These are phyloP conservation scores for Albizia julibrissin DNA, from an alignment of 306 rosid genomes.

Conservation along the genomic window DNA sequence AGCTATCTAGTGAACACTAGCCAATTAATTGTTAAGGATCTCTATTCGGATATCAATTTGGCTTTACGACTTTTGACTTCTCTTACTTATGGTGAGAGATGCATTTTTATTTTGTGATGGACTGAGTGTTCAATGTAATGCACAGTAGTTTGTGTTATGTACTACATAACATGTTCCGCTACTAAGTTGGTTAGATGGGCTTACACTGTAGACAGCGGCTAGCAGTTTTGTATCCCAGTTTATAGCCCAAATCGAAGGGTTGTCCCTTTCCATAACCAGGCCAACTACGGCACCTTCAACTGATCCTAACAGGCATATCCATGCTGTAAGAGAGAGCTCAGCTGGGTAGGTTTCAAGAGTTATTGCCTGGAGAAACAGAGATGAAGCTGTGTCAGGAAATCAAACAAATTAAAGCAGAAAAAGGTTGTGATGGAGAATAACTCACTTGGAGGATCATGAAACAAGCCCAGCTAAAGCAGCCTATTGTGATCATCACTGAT, in stretches of 20 bases:
- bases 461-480: constrained; percentile 80
- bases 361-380: constrained; percentile 48
- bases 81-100: background rate
- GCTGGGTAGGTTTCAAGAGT: constrained; percentile 82
- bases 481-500: constrained; percentile 60
- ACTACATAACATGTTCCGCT: background rate
- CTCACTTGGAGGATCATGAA: constrained; percentile 78
- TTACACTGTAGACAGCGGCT: constrained; percentile 62
- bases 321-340: constrained; percentile 82
- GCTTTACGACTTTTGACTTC: background rate
- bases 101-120: background rate
- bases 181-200: background rate
- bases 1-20: background rate
- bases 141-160: background rate
- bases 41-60: constrained; percentile 2
- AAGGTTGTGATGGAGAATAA: background rate
- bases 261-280: constrained; percentile 67
- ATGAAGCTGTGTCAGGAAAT: background rate
- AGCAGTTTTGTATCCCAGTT: constrained; percentile 59
- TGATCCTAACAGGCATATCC: constrained; percentile 83
- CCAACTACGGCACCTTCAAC: constrained; percentile 74
- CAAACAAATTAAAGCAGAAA: background rate
- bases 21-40: background rate
- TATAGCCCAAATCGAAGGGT: constrained; percentile 63
- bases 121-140: background rate